Conservation (phyloP, 2,329 filamentous ascomycete species). For the Colletotrichum sp. region DNA sequence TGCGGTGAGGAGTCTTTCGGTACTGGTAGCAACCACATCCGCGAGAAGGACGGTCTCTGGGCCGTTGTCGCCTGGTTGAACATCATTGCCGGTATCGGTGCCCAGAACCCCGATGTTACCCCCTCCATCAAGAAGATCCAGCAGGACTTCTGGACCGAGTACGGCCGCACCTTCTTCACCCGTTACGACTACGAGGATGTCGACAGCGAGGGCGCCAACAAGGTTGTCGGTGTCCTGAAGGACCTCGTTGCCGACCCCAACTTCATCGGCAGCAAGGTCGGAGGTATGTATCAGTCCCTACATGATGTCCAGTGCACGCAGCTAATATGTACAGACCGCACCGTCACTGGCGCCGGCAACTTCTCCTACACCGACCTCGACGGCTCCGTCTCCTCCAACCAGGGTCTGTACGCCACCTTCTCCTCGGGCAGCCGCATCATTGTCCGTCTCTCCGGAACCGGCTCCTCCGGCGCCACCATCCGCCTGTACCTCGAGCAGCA, state of each 20-base stretch:
- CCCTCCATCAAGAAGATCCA: slow-evolving; percentile 97
- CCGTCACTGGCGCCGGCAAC: slow-evolving; percentile 88
- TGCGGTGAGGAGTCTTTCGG: slow-evolving; percentile 99
- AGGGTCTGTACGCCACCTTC: slow-evolving; percentile 94
- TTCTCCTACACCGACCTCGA: slow-evolving; percentile 99
- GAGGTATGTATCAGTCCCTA: slow-evolving; percentile 52
- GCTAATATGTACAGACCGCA: slow-evolving; percentile 62
- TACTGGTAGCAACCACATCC: slow-evolving; percentile 97
- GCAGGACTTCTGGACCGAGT: slow-evolving; percentile 94
- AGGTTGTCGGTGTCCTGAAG: slow-evolving; percentile 83
- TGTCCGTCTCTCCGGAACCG: slow-evolving; percentile 92
- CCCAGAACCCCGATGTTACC: slow-evolving; percentile 77
- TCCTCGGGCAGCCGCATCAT: slow-evolving; percentile 95
- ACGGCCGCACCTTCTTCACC: slow-evolving; percentile 98
- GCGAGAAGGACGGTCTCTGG: slow-evolving; percentile 99
- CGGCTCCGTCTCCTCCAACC: slow-evolving; percentile 92
- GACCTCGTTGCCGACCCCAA: slow-evolving; percentile 74
- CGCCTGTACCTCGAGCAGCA: slow-evolving; percentile 97
- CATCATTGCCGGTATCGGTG: slow-evolving; percentile 93
- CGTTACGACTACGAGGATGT: slow-evolving; percentile 98
- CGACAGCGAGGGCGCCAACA: slow-evolving; percentile 87
- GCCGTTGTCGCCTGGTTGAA: slow-evolving; percentile 97
- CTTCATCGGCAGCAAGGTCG: slow-evolving; percentile 84
- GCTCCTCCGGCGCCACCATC: slow-evolving; percentile 94
- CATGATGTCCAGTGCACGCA: neutral